Base-by-base conservation (phyloP, 495 filamentous ascomycete genomes). In the Recurvomyces mirabilis region DNA sequence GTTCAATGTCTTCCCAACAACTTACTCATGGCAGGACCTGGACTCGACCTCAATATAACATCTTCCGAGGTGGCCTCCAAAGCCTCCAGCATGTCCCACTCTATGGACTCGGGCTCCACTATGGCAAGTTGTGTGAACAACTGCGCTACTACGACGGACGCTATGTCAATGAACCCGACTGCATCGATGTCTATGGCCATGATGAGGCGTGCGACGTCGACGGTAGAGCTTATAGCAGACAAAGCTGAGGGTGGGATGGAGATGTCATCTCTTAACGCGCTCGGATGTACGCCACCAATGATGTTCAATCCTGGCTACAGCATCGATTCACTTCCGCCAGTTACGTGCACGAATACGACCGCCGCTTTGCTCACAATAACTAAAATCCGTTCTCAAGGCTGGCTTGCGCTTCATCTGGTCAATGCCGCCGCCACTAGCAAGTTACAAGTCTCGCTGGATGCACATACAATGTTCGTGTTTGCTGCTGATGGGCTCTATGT, bases 401-500 rank as follows among this genome's bases (percentile, higher is more conserved):
- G 53, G 53, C 30, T 53, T 13, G 51, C 53, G 9, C 51, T 56
- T 12, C 39, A 56, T 38, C 44, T 56, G 17, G 53, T 53, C 26
- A 56, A 56, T 30, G 31, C 53, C 19, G 53, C 32, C 17, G 44
- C 51, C 13, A 35, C 41, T 24, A 56, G 37, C 44, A 38, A 33
- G 24, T 18, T 56, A 29, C 13, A 17, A 33, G 45, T 53, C 13
- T 56, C 53, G n/a, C 37, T 56, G 4, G 53, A 53, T 33, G 40
- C 30, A 17, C 53, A 56, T 42, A 47, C 53, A 23, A 56, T 56
- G 39, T 49, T 28, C 26, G 44, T 56, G 24, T 56, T 47, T 41
- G 53, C 53, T 49, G 53, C 50, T 11, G 53, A 56, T 36, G 53
- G 53, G n/a, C 51, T 54, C 3, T 53, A 53, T 41, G 53, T 56